phyloP scores from a whole-genome alignment of 768 basidiomycete species.

The Hydnomerulius pinastri region DNA sequence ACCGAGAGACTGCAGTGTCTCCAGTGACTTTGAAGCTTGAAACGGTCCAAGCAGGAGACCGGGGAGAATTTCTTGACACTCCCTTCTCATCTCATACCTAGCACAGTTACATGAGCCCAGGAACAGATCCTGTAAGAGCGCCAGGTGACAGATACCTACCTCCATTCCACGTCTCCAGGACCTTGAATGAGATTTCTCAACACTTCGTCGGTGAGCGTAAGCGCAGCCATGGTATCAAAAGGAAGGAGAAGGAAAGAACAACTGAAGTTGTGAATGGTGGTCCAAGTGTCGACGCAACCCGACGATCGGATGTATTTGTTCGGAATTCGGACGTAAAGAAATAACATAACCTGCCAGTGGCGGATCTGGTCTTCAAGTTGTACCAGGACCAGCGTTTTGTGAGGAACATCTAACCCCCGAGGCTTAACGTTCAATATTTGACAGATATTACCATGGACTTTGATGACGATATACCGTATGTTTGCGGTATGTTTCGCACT shows the following conservation, averaged over 20 bases:
- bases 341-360: too few relatives aligned
- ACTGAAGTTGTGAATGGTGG: neutral
- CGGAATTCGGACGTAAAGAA: constrained; percentile 32
- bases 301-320: constrained; percentile 18
- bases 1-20: constrained; percentile 60
- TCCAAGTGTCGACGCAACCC: constrained; percentile 5
- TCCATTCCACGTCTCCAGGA: constrained; percentile 83
- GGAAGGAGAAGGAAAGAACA: constrained; percentile 1
- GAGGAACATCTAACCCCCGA: too few relatives aligned
- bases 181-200: constrained; percentile 71
- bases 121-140: constrained; percentile 1
- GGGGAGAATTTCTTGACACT: constrained; percentile 89
- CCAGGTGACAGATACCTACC: constrained; percentile 41
- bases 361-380: too few relatives aligned
- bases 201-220: constrained; percentile 37
- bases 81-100: constrained; percentile 94
- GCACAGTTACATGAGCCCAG: constrained; percentile 10
- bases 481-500: constrained; percentile 13
- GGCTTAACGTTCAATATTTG: neutral
- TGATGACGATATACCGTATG: constrained; percentile 65
- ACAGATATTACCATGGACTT: constrained; percentile 40
- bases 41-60: constrained; percentile 85
- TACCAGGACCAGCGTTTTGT: too few relatives aligned
- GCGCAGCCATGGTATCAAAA: constrained; percentile 14
- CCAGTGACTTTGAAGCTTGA: constrained; percentile 81